Conservation (phyloP, 441 rosid species). For the Syzygium malaccense region DNA sequence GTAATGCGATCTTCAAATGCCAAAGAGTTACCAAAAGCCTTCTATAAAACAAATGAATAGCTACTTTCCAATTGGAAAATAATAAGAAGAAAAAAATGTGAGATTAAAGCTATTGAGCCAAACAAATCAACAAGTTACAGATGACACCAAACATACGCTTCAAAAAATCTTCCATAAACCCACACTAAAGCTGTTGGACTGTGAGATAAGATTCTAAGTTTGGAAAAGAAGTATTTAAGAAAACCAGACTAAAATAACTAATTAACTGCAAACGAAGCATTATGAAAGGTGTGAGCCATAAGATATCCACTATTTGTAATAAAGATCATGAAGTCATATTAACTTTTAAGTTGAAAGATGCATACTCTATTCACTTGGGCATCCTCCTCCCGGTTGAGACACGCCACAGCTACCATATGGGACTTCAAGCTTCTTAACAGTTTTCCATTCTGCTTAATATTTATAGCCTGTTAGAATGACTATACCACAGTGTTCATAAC, state of each 20-base stretch:
- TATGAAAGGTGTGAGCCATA: neutral
- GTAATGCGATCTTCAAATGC: neutral
- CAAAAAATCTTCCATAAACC: neutral
- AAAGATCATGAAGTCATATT: neutral
- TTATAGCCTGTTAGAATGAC: neutral
- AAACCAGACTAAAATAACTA: neutral
- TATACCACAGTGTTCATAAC: neutral
- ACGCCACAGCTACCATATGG: neutral
- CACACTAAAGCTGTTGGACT: neutral
- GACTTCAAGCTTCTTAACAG: neutral
- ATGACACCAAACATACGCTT: neutral
- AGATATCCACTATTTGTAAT: neutral
- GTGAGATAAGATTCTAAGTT: too few species aligned
- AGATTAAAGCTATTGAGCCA: neutral
- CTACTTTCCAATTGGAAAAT: neutral
- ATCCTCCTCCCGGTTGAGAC: neutral
- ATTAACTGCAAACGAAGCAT: too few species aligned
- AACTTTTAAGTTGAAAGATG: neutral
- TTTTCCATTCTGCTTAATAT: neutral
- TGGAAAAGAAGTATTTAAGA: neutral
- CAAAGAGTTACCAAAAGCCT: neutral
- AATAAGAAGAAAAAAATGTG: neutral
- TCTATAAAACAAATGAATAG: neutral
- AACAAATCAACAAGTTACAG: neutral
- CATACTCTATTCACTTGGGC: neutral